Percentiles rank a stretch among this genome's conserved stretches.
phyloP scores from a whole-genome alignment of 176 grass and related monocot genomes.

The Elymus sibiricus region DNA sequence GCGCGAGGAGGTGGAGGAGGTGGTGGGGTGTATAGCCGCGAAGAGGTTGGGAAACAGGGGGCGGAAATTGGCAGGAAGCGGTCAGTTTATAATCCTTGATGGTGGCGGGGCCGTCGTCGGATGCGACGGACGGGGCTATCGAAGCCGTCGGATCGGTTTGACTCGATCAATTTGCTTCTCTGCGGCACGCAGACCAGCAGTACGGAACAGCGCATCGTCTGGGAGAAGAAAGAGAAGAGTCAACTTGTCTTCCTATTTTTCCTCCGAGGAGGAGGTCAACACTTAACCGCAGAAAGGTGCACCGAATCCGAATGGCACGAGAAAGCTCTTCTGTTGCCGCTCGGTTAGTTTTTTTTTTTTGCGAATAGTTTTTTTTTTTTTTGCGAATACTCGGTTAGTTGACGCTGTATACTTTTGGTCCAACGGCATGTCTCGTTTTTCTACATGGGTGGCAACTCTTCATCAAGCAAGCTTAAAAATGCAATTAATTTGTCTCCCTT shows the following conservation, averaged over 20 bases:
- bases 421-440: no score
- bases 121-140: neutral
- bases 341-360: no score
- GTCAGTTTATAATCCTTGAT: neutral
- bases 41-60: neutral
- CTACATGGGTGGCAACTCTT: no score
- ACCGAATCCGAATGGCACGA: neutral
- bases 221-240: neutral
- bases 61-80: neutral
- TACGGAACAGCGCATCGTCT: neutral
- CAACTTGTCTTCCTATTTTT: neutral
- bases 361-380: no score
- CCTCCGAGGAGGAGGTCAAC: neutral
- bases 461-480: no score
- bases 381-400: no score
- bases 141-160: slow-evolving; percentile 10
- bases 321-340: neutral
- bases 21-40: neutral
- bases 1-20: neutral
- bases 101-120: neutral
- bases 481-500: no score
- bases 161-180: neutral
- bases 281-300: neutral
- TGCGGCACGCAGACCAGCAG: neutral
- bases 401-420: no score